Percentiles rank a stretch among this genome's conserved stretches.
Evolutionary conservation across 1,284 basidiomycete species (phyloP).

Genomic region (Inonotus obliquus): DNA sequence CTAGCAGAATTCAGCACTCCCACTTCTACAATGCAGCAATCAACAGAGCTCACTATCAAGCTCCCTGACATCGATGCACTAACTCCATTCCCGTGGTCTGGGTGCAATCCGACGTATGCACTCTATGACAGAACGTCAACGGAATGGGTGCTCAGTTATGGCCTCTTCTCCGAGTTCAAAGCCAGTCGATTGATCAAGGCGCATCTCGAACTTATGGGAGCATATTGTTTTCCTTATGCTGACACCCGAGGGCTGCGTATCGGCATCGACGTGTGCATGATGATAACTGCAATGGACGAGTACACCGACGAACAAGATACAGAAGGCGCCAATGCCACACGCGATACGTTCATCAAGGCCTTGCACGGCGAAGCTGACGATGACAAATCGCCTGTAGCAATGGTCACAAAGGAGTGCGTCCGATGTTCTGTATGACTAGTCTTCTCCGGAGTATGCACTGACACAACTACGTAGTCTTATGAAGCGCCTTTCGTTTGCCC

Average conservation of each 20-base stretch:
- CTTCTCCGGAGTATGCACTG: neutral
- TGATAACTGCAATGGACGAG: slow-evolving; percentile 68
- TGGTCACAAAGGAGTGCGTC: slow-evolving; percentile 12
- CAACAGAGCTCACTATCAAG: neutral
- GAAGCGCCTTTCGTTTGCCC: neutral
- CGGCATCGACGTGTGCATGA: slow-evolving; percentile 59
- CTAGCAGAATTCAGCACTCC: slow-evolving; percentile 6
- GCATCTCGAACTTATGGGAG: slow-evolving; percentile 56
- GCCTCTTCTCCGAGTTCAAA: slow-evolving; percentile 55
- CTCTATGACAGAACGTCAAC: slow-evolving; percentile 49
- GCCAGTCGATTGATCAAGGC: slow-evolving; percentile 54
- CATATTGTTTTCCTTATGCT: slow-evolving; percentile 57
- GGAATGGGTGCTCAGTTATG: slow-evolving; percentile 57
- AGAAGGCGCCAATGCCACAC: slow-evolving; percentile 48
- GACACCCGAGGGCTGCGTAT: slow-evolving; percentile 53
- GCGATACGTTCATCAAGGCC: slow-evolving; percentile 50
- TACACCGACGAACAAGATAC: slow-evolving; percentile 63
- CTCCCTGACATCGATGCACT: slow-evolving; percentile 13
- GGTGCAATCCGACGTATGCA: slow-evolving; percentile 48
- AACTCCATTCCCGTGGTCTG: slow-evolving; percentile 19
- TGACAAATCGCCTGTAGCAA: slow-evolving; percentile 40
- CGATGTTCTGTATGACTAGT: neutral
- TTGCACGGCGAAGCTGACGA: slow-evolving; percentile 46
- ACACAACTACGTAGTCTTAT: neutral
- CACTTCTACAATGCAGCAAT: neutral